Evolutionary conservation across 73 alveolate genomes (phyloP).

Genomic region (Tetrahymena elliotti): DNA sequence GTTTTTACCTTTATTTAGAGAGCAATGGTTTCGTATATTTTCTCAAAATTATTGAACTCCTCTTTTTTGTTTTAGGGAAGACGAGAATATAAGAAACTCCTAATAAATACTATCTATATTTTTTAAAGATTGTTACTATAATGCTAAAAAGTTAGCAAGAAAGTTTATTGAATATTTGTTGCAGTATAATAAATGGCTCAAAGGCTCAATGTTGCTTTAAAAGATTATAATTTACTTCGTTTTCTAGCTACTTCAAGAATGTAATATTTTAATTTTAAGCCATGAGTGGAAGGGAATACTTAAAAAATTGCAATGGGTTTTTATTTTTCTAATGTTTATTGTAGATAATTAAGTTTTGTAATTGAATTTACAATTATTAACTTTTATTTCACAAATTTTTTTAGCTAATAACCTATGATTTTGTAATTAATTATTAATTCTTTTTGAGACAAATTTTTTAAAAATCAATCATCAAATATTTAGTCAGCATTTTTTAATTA

Average conservation of each 20-base stretch:
- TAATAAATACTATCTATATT: neutral
- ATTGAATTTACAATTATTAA: neutral
- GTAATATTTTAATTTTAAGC: neutral
- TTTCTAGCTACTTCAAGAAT: neutral
- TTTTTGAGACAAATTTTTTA: neutral
- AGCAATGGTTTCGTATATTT: neutral
- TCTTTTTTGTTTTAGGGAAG: neutral
- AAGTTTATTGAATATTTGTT: neutral
- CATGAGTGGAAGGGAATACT: neutral
- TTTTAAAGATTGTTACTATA: neutral
- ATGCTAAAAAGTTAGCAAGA: neutral
- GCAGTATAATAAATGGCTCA: neutral
- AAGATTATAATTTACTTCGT: neutral
- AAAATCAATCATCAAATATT: neutral
- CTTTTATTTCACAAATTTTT: neutral
- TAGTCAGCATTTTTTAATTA: neutral
- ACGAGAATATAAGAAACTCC: neutral
- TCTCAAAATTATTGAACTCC: neutral
- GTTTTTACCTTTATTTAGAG: neutral
- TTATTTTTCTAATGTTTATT: neutral
- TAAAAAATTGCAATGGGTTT: neutral
- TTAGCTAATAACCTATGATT: neutral
- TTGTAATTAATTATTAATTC: neutral
- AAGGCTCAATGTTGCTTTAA: neutral
- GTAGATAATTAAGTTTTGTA: neutral